A percentile compares a stretch with the other conserved stretches of the same genome.
Conservation (phyloP, 768 basidiomycete genomes). For the Cyclocybe aegerita region DNA sequence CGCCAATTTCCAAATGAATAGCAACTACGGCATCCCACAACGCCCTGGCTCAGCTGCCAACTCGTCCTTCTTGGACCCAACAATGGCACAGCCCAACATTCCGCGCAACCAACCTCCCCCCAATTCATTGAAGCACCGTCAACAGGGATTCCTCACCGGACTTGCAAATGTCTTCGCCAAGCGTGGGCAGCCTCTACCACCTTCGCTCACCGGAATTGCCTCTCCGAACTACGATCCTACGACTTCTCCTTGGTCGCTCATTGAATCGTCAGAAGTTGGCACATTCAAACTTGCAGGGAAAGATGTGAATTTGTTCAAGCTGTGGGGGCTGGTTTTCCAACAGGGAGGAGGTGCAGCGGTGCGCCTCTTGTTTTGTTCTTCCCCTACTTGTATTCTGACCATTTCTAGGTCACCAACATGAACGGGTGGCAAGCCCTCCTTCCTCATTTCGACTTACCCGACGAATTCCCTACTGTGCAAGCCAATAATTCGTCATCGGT, state of each 20-base stretch:
- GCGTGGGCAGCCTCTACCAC: constrained; percentile 68
- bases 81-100: constrained; percentile 33
- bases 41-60: constrained; percentile 33
- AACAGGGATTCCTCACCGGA: constrained; percentile 56
- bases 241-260: constrained; percentile 60
- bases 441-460: constrained; percentile 60
- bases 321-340: constrained; percentile 64
- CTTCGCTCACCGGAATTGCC: constrained; percentile 64
- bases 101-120: constrained; percentile 34
- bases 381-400: constrained; percentile 7
- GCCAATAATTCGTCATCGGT: constrained; percentile 48
- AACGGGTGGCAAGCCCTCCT: constrained; percentile 58
- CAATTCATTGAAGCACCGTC: constrained; percentile 49
- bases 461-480: constrained; percentile 47
- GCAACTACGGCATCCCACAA: constrained; percentile 35
- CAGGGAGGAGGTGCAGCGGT: constrained; percentile 65
- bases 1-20: constrained; percentile 46
- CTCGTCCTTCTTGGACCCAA: constrained; percentile 44
- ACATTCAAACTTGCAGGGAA: constrained; percentile 67
- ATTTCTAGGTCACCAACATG: constrained; percentile 44
- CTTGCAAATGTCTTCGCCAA: constrained; percentile 61
- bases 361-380: constrained; percentile 23
- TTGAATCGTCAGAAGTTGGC: constrained; percentile 68
- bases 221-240: constrained; percentile 61
- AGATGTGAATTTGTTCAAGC: constrained; percentile 74